A percentile compares a stretch with the other conserved stretches of the same genome.
phyloP scores from a whole-genome alignment of 306 rosid genomes.

The Alnus glutinosa region DNA sequence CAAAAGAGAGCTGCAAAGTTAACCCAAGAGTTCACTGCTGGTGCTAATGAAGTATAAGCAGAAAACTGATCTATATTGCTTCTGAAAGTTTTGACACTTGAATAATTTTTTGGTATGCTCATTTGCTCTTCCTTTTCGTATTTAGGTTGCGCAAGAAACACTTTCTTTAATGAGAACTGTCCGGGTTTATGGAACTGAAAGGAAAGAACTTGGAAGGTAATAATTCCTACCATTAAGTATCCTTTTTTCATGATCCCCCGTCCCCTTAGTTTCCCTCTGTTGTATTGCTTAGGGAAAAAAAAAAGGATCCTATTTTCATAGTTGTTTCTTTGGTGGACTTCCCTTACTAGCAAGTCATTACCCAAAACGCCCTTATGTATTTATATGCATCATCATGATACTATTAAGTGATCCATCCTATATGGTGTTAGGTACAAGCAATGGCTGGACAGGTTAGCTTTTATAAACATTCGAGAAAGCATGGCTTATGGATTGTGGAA shows the following conservation, averaged over 20 bases:
- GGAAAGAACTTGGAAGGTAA: slow-evolving; percentile 60
- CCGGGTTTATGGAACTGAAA: slow-evolving; percentile 54
- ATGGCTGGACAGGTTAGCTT: slow-evolving; percentile 62
- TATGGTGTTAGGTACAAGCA: slow-evolving; percentile 55
- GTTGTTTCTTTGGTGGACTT: slow-evolving; percentile 1
- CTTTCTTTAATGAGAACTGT: slow-evolving; percentile 57
- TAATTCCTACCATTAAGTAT: slow-evolving; percentile 4
- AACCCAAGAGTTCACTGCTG: slow-evolving; percentile 70
- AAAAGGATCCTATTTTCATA: slow-evolving; percentile 10
- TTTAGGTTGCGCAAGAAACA: slow-evolving; percentile 73
- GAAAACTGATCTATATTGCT: slow-evolving; percentile 23
- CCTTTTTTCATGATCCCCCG: slow-evolving; percentile 2
- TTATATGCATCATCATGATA: neutral
- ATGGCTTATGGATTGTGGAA: slow-evolving; percentile 69
- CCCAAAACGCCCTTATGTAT: neutral
- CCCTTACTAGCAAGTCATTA: slow-evolving; percentile 6
- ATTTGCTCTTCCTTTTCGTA: slow-evolving; percentile 4
- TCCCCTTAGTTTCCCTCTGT: no score
- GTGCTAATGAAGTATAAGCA: slow-evolving; percentile 61
- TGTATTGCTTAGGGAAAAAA: no score
- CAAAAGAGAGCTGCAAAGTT: slow-evolving; percentile 63
- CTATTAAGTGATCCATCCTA: slow-evolving; percentile 27
- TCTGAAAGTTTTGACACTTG: slow-evolving; percentile 11
- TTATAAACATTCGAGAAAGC: slow-evolving; percentile 59
- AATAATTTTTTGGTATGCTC: slow-evolving; percentile 17